phyloP scores from a whole-genome alignment of 306 rosid species.

The Lagenaria siceraria region DNA sequence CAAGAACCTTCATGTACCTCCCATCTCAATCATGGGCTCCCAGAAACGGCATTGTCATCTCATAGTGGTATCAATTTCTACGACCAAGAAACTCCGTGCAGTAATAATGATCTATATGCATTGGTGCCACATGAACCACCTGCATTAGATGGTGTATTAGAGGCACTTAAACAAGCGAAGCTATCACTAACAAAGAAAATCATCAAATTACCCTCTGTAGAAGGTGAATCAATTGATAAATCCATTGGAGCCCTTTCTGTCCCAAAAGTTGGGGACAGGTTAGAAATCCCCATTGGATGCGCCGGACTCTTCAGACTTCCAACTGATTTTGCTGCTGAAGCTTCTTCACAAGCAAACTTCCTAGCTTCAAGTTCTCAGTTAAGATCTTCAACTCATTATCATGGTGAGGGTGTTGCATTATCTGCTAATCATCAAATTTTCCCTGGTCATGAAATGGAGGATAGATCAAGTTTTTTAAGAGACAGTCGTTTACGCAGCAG shows the following conservation, averaged over 20 bases:
- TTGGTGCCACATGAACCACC: constrained; percentile 53
- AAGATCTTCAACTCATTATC: constrained; percentile 17
- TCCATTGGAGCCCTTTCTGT: constrained; percentile 23
- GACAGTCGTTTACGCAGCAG: constrained; percentile 23
- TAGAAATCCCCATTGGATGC: constrained; percentile 45
- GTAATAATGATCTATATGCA: constrained; percentile 38
- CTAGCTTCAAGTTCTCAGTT: constrained; percentile 24
- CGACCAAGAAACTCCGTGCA: constrained; percentile 25
- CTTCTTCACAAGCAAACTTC: constrained; percentile 21
- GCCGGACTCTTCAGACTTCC: constrained; percentile 82
- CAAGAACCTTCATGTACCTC: constrained; percentile 22
- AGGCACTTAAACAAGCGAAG: constrained; percentile 75
- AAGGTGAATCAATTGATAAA: constrained; percentile 16
- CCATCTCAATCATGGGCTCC: constrained; percentile 17
- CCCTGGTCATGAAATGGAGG: constrained; percentile 17
- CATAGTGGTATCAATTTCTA: constrained; percentile 14
- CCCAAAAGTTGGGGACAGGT: constrained; percentile 26
- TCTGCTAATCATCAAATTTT: constrained; percentile 22
- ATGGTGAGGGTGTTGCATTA: constrained; percentile 14
- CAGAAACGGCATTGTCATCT: constrained; percentile 18
- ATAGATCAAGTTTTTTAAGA: constrained; percentile 17
- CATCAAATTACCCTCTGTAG: constrained; percentile 28
- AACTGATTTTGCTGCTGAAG: constrained; percentile 44
- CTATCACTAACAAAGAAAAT: constrained; percentile 48
- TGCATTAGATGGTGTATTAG: constrained; percentile 46